Percentiles rank a stretch among this genome's conserved stretches.
Conservation (phyloP, 2,329 filamentous ascomycete species). For the Cladosporium sp. region DNA sequence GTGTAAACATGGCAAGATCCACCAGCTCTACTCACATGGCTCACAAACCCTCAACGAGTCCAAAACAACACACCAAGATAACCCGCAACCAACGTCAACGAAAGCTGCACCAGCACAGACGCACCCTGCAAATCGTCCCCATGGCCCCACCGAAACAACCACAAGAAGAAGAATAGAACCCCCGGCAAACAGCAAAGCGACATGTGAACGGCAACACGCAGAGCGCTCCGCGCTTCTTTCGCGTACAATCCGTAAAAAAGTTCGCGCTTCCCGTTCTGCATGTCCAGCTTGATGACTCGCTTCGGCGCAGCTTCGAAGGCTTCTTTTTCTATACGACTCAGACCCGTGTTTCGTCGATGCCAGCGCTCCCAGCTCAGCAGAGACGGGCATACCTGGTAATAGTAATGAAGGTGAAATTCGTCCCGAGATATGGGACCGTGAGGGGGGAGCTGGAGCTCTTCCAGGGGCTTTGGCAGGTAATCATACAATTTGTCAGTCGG, state of each 20-base stretch:
- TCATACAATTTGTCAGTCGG: not conserved
- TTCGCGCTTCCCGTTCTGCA: slow-evolving; percentile 4
- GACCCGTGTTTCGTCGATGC: not conserved
- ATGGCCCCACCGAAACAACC: slow-evolving; percentile 9
- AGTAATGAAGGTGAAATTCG: slow-evolving; percentile 7
- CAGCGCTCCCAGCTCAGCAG: not conserved
- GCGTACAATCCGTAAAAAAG: slow-evolving; percentile 10
- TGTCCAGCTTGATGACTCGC: not conserved
- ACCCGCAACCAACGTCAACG: not conserved
- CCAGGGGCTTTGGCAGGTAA: not conserved
- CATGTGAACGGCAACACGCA: not conserved
- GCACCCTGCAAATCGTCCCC: slow-evolving; percentile 9
- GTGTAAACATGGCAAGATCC: too few species aligned
- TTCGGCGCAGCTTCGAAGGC: not conserved
- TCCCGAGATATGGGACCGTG: not conserved
- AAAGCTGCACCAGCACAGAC: slow-evolving; percentile 1
- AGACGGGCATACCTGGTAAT: not conserved
- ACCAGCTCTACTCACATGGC: too few species aligned
- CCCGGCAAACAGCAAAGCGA: not conserved
- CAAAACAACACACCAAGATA: slow-evolving; percentile 7
- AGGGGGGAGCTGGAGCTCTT: not conserved
- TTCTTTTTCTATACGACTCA: not conserved
- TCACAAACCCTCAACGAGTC: not conserved
- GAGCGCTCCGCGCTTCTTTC: not conserved
- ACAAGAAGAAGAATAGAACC: slow-evolving; percentile 12